A percentile compares a stretch with the other conserved stretches of the same genome.
phyloP scores from a whole-genome alignment of 345 rosid species.

The Moricandia moricandioides region DNA sequence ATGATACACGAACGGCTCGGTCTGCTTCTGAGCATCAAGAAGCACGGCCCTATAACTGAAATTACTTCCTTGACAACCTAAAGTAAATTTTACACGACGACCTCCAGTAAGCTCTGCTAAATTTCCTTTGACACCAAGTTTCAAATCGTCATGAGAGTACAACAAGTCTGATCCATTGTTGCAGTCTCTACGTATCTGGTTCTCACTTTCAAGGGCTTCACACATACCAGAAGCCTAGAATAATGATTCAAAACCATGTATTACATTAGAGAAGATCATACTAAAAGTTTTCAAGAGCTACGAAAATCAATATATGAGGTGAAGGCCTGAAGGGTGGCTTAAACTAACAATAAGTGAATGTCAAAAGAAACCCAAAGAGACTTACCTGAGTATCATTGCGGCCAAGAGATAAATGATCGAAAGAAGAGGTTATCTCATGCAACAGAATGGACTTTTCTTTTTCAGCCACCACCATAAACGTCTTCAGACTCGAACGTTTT shows the following conservation, averaged over 20 bases:
- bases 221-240: conserved; percentile 66
- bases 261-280: neutral
- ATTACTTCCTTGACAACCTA: conserved; percentile 50
- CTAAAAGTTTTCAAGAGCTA: neutral
- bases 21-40: conserved; percentile 66
- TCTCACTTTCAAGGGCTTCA: conserved; percentile 77
- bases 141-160: conserved; percentile 77
- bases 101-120: conserved; percentile 55
- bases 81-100: conserved; percentile 53
- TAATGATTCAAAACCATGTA: neutral
- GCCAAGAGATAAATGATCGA: conserved; percentile 44
- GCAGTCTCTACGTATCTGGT: conserved; percentile 60
- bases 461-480: conserved; percentile 77
- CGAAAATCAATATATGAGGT: no score
- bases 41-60: conserved; percentile 71
- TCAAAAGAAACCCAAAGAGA: neutral
- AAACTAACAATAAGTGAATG: no score
- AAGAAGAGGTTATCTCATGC: conserved; percentile 51
- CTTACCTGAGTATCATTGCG: conserved; percentile 58
- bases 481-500: conserved; percentile 53
- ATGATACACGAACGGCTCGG: conserved; percentile 49
- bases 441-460: conserved; percentile 49
- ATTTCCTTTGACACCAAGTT: conserved; percentile 66
- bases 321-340: no score
- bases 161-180: conserved; percentile 57